Evolutionary conservation across 768 basidiomycete species (phyloP).

Genomic region (Suillus tomentosus): DNA sequence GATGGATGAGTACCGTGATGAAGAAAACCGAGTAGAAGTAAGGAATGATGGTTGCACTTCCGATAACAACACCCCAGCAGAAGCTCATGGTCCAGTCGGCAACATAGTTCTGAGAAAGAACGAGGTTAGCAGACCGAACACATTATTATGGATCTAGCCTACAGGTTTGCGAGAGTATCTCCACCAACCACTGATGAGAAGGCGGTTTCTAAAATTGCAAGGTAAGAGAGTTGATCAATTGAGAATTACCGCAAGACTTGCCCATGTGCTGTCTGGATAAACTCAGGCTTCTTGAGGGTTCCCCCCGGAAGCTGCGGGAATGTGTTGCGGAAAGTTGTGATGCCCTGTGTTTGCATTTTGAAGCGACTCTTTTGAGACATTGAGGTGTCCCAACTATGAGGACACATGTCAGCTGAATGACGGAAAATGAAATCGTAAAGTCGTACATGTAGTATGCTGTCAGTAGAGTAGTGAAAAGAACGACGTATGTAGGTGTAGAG

Average conservation of each 20-base stretch:
- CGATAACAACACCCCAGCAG: conserved; percentile 81
- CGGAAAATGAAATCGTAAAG: conserved; percentile 1
- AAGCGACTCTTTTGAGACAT: conserved; percentile 98
- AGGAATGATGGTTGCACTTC: conserved; percentile 78
- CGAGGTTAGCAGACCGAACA: background rate
- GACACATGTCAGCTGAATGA: conserved; percentile 8
- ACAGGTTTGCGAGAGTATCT: conserved; percentile 90
- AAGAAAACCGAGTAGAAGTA: conserved; percentile 99
- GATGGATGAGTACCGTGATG: conserved; percentile 87
- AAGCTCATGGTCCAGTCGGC: conserved; percentile 90
- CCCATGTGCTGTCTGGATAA: conserved; percentile 94
- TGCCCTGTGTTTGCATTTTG: conserved; percentile 96
- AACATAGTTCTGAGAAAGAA: conserved; percentile 72
- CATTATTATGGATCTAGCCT: conserved; percentile 29
- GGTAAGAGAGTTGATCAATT: background rate
- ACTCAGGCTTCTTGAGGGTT: conserved; percentile 83
- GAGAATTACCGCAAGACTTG: conserved; percentile 31
- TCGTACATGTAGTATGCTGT: conserved; percentile 82
- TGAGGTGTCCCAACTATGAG: conserved; percentile 83
- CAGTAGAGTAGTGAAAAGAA: conserved; percentile 74
- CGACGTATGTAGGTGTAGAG: conserved; percentile 71
- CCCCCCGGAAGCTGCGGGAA: conserved; percentile 93
- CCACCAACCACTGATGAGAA: conserved; percentile 95
- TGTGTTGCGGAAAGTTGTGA: conserved; percentile 79
- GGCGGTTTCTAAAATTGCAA: conserved; percentile 64